Conservation (phyloP, 345 rosid species). For the Odontarrhena argentea region DNA sequence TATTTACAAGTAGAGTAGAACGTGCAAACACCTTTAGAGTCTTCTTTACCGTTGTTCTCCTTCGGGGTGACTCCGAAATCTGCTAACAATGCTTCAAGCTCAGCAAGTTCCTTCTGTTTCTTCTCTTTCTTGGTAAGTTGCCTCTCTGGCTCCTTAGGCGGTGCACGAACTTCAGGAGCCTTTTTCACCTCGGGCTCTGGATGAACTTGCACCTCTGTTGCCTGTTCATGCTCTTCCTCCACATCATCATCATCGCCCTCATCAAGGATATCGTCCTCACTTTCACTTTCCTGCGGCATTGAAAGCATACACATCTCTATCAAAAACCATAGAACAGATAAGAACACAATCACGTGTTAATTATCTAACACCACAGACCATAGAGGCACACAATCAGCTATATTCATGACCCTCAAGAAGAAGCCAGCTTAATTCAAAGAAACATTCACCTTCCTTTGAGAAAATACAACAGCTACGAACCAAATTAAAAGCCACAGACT, state of each 20-base stretch:
- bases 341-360: background rate
- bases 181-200: constrained; percentile 52
- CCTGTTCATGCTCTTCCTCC: constrained; percentile 75
- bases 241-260: constrained; percentile 75
- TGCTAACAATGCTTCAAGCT: constrained; percentile 85
- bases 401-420: background rate
- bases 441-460: background rate
- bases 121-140: constrained; percentile 89
- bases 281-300: constrained; percentile 67
- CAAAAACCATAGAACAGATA: constrained; percentile 3
- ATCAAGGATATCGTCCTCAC: constrained; percentile 75
- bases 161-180: constrained; percentile 50
- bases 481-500: too few relatives aligned
- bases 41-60: constrained; percentile 54
- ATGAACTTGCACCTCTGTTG: constrained; percentile 48
- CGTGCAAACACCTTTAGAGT: constrained; percentile 47
- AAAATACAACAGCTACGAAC: background rate
- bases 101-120: constrained; percentile 87
- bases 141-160: constrained; percentile 73
- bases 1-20: background rate
- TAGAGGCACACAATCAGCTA: background rate
- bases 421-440: constrained; percentile 3
- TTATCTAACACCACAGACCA: background rate
- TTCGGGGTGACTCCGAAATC: constrained; percentile 58
- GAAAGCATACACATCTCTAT: constrained; percentile 25